Evolutionary conservation across 2,329 filamentous ascomycete genomes (phyloP), one percentile per base, ranked within the genome.

Genomic region (Fusarium penzigii): DNA sequence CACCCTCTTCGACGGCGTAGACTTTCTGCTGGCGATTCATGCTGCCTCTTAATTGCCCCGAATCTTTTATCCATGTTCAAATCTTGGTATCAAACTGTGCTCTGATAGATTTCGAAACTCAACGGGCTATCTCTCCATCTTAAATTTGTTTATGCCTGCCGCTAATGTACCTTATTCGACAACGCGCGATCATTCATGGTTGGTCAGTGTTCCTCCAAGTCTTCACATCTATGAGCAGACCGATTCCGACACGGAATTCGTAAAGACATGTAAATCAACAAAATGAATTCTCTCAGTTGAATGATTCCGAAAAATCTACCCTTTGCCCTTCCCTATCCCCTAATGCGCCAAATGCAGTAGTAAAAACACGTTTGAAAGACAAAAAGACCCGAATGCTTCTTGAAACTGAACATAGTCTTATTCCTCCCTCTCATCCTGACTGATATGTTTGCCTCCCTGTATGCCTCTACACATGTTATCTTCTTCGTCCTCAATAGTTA

Each of bases 21-120:
- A 57, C 32, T 36, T 25, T 25, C 20, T 36, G 32, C 60, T 59
- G 60, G 51, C 58, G 58, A 58, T 47, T 53, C 50, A 55, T 59
- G 46, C 55, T 56, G 50, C 59, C 53, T 53, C 46, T 56, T 60
- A 60, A 58, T 57, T 49, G 54, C 51, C 54, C 54, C 53, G 44
- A 61, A 57, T 57, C 51, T 58, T 56, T 50, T 53, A 29, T 51
- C 46, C 49, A 53, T 56, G 32, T 36, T 36, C 32, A 36, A 36
- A 3, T 14, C 32, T 36, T 36, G 32, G 10, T 36, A 12, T 36
- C 13, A 3, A 36, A 4, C 32, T 36, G 5, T 25, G 7, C 20
- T 7, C 20, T 25, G 20, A 25, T 25, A 7, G 4, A 25, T 7
- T 25, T 25, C 20, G 20, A 25, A 7, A 25, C 20, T 25, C 20